Percentiles rank a stretch among this genome's conserved stretches.
These are phyloP conservation scores for Collariella sp. DNA, from an alignment of 495 filamentous ascomycete species.

Conservation along the genomic window DNA sequence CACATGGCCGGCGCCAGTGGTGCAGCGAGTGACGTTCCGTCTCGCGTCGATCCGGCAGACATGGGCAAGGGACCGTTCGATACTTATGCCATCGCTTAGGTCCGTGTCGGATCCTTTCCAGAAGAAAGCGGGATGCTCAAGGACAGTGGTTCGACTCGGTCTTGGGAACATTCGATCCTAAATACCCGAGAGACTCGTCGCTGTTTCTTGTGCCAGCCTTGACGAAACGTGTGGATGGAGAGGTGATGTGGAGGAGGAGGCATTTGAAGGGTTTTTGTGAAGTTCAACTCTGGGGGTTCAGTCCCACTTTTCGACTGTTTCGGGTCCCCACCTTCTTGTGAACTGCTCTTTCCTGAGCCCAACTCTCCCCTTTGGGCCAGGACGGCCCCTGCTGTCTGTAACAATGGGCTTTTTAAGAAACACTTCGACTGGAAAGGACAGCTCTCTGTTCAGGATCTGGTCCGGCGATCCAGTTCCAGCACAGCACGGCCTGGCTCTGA, in stretches of 20 bases:
- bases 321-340: slow-evolving; percentile 8
- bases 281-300: neutral
- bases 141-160: slow-evolving; percentile 21
- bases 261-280: neutral
- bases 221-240: neutral
- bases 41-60: slow-evolving; percentile 23
- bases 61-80: slow-evolving; percentile 20
- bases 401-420: slow-evolving; percentile 4
- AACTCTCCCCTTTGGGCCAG: neutral
- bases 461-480: slow-evolving; percentile 22
- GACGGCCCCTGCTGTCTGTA: slow-evolving; percentile 8
- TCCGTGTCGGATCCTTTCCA: slow-evolving; percentile 4
- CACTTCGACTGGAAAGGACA: slow-evolving; percentile 8
- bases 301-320: slow-evolving; percentile 9
- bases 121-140: neutral
- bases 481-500: slow-evolving; percentile 17
- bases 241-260: neutral
- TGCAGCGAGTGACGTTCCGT: slow-evolving; percentile 15
- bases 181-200: neutral
- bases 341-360: neutral
- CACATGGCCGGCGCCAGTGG: slow-evolving; percentile 13
- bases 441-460: slow-evolving; percentile 6
- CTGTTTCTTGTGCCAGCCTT: neutral
- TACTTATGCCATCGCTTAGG: slow-evolving; percentile 14
- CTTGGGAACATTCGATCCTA: slow-evolving; percentile 24